Conservation (phyloP, 2,329 filamentous ascomycete species). For the Trichoderma citrinoviride region DNA sequence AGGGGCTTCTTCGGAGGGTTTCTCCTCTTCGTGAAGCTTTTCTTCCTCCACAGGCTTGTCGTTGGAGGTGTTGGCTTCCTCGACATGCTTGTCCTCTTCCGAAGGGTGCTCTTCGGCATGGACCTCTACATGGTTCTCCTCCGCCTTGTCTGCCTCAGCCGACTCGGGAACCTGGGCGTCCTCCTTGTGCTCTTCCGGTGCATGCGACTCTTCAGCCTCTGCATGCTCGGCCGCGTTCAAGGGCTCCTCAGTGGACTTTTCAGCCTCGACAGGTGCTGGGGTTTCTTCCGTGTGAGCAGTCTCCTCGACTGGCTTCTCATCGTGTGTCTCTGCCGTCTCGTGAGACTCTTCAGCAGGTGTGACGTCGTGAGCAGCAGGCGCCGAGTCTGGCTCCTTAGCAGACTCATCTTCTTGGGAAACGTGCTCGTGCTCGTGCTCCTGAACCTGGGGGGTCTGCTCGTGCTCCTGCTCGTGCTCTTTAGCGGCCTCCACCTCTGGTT, state of each 20-base stretch:
- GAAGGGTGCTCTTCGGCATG: background rate
- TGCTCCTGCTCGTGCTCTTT: background rate
- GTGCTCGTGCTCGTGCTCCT: background rate
- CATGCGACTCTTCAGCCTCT: background rate
- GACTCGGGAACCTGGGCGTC: background rate
- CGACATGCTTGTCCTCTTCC: background rate
- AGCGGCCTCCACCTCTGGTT: background rate
- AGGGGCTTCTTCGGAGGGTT: background rate
- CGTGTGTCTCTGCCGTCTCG: slow-evolving; percentile 19
- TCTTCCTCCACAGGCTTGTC: background rate
- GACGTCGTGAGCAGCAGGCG: background rate
- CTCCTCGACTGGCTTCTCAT: slow-evolving; percentile 16
- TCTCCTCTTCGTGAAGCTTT: background rate
- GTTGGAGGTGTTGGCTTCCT: background rate
- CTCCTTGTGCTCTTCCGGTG: slow-evolving; percentile 1
- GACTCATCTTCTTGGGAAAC: background rate
- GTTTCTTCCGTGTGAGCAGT: background rate
- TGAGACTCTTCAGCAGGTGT: slow-evolving; percentile 21
- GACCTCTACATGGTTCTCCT: background rate
- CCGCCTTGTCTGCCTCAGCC: slow-evolving; percentile 1
- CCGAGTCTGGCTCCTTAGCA: slow-evolving; percentile 8
- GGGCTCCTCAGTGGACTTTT: background rate
- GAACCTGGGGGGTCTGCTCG: background rate
- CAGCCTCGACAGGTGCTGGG: slow-evolving; percentile 4
- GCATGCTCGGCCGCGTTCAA: background rate